Conservation (phyloP, 352 stramenopile species). For the Pythium vanterpoolii region DNA sequence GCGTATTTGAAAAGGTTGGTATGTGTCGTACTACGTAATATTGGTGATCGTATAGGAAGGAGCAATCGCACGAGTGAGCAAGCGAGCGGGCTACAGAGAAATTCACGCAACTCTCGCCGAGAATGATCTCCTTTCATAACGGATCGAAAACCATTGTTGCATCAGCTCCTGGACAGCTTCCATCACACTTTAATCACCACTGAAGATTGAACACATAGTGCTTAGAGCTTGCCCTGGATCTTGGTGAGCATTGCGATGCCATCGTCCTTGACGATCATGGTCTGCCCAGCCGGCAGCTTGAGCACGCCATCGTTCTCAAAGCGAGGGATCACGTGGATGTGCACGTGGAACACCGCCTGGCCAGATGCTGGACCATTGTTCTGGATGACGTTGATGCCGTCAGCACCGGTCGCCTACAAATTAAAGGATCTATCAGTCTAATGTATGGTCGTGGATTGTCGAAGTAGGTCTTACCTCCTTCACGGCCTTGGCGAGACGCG, state of each 20-base stretch:
- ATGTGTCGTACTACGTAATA: too few relatives aligned
- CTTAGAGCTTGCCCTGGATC: slow-evolving; percentile 70
- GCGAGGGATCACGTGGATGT: slow-evolving; percentile 80
- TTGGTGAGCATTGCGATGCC: slow-evolving; percentile 55
- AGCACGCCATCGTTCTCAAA: slow-evolving; percentile 62
- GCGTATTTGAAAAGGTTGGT: too few relatives aligned
- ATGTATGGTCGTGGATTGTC: not conserved
- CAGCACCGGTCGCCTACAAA: slow-evolving; percentile 46
- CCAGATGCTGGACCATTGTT: slow-evolving; percentile 70
- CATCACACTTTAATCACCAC: too few relatives aligned
- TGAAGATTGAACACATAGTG: not conserved
- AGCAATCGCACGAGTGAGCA: too few relatives aligned
- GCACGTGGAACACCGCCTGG: slow-evolving; percentile 75
- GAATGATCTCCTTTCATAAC: too few relatives aligned
- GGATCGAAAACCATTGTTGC: too few relatives aligned
- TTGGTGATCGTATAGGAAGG: too few relatives aligned
- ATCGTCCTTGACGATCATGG: slow-evolving; percentile 68
- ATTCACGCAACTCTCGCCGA: too few relatives aligned
- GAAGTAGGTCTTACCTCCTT: slow-evolving; percentile 30
- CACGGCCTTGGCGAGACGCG: slow-evolving; percentile 70
- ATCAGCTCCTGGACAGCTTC: too few relatives aligned
- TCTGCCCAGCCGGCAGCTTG: slow-evolving; percentile 39
- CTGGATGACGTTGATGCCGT: slow-evolving; percentile 80
- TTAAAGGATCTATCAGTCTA: not conserved
- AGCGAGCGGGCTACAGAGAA: too few relatives aligned